These are phyloP conservation scores for Blastobotrys aristatus DNA, from an alignment of 1,139 yeast genomes.

Conservation along the genomic window DNA sequence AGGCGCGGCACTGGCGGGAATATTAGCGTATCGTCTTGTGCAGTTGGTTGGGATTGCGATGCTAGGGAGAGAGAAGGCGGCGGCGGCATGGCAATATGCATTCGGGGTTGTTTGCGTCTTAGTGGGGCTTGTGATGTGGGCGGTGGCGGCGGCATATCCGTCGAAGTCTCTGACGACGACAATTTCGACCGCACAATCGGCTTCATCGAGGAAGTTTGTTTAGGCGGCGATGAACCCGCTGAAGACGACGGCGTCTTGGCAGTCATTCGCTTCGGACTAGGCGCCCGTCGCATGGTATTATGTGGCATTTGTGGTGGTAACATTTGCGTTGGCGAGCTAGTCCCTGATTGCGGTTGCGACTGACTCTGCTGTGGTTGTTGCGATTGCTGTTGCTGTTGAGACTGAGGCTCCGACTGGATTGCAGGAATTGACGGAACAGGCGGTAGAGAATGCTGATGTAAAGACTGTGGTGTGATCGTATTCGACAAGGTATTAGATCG, in stretches of 20 bases:
- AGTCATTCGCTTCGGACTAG: constrained; percentile 19
- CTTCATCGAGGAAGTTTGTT: constrained; percentile 6
- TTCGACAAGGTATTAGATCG: constrained; percentile 16
- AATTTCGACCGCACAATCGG: constrained; percentile 9
- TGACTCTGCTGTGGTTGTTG: constrained; percentile 9
- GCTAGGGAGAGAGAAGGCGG: constrained; percentile 17
- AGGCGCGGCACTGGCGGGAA: constrained; percentile 26
- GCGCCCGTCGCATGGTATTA: constrained; percentile 16
- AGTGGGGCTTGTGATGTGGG: background rate
- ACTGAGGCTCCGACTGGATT: background rate
- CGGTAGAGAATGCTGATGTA: background rate
- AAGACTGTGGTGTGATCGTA: constrained; percentile 8
- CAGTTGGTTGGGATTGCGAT: background rate
- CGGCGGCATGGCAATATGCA: constrained; percentile 30
- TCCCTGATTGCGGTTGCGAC: constrained; percentile 9
- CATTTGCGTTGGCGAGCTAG: constrained; percentile 8
- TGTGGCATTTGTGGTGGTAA: constrained; percentile 15
- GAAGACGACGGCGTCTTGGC: constrained; percentile 11
- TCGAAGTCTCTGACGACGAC: background rate
- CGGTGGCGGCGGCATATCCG: background rate
- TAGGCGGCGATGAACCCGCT: background rate
- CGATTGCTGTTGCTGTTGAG: background rate
- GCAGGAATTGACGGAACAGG: constrained; percentile 1
- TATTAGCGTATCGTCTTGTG: constrained; percentile 8
- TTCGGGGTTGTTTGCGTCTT: constrained; percentile 3